A percentile compares a stretch with the other conserved stretches of the same genome.
phyloP scores from a whole-genome alignment of 192 early-diverging fungal genomes.

The Spizellomyces punctatus region DNA sequence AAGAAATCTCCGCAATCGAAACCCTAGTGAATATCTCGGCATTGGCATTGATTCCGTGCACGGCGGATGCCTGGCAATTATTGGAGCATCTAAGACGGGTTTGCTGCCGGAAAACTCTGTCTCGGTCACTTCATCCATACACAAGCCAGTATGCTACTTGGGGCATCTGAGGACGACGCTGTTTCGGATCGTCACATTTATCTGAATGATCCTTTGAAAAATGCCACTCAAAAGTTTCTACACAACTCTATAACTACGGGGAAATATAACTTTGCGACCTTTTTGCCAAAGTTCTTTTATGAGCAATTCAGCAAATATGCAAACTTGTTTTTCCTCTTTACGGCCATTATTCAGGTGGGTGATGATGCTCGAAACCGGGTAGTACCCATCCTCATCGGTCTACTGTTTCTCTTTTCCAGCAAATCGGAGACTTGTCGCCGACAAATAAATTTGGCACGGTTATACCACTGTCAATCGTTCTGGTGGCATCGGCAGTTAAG shows the following conservation, averaged over 20 bases:
- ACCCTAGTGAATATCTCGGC: too few species aligned
- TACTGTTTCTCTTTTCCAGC: constrained; percentile 51
- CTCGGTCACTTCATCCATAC: neutral
- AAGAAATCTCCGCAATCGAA: too few species aligned
- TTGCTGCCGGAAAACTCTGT: too few species aligned
- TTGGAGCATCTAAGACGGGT: too few species aligned
- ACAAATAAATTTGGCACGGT: constrained; percentile 88
- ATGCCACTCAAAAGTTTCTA: constrained; percentile 77
- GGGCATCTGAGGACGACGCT: constrained; percentile 39
- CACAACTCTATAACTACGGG: constrained; percentile 94
- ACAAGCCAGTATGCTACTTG: constrained; percentile 12
- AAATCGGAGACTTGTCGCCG: constrained; percentile 93
- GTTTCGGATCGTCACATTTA: constrained; percentile 76
- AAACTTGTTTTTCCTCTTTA: constrained; percentile 99
- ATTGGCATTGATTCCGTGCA: too few species aligned
- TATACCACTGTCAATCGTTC: constrained; percentile 80
- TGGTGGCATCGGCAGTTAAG: constrained; percentile 88
- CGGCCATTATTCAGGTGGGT: constrained; percentile 86
- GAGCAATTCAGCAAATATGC: constrained; percentile 99
- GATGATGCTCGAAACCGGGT: neutral
- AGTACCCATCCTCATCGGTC: too few species aligned
- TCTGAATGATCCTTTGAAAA: constrained; percentile 82
- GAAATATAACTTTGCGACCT: constrained; percentile 94
- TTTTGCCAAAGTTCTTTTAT: constrained; percentile 91
- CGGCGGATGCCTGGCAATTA: too few species aligned